phyloP scores from a whole-genome alignment of 257 asterid genomes.

The Jacaranda copaia region DNA sequence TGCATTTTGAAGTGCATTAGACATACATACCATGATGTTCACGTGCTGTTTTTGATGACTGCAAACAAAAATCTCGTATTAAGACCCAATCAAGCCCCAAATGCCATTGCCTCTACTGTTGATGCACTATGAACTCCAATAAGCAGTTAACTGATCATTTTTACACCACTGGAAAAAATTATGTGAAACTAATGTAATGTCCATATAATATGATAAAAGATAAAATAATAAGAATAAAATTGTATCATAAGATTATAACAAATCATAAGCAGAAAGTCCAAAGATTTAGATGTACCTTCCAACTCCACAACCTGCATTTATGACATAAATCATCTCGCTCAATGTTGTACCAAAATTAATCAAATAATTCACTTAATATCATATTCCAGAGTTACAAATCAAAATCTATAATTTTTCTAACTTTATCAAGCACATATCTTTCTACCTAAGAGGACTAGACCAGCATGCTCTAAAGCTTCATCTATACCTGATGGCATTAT shows the following conservation, averaged over 20 bases:
- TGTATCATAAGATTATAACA: not conserved
- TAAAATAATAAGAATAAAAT: too few species aligned
- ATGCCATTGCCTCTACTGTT: conserved; percentile 97
- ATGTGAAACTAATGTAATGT: too few species aligned
- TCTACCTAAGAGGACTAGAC: conserved; percentile 88
- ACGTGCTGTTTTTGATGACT: conserved; percentile 68
- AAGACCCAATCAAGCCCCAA: conserved; percentile 91
- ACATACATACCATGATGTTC: conserved; percentile 96
- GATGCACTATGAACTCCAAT: conserved; percentile 99
- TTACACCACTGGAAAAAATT: too few species aligned
- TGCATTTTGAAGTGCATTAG: conserved; percentile 25
- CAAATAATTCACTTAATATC: conserved; percentile 30
- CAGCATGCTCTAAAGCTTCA: conserved; percentile 89
- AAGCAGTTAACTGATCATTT: too few species aligned
- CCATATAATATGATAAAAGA: too few species aligned
- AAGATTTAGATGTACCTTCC: conserved; percentile 68
- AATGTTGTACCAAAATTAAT: conserved; percentile 62
- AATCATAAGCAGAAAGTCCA: conserved; percentile 16
- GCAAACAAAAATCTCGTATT: conserved; percentile 81
- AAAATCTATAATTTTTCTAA: conserved; percentile 22
- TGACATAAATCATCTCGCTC: conserved; percentile 93
- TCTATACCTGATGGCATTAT: conserved; percentile 95
- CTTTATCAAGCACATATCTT: conserved; percentile 23
- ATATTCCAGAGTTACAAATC: conserved; percentile 23
- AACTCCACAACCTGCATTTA: conserved; percentile 95